Evolutionary conservation across 1,139 yeast species (phyloP), one percentile per base, ranked within the genome.

Genomic region (Candida glucosophila): DNA sequence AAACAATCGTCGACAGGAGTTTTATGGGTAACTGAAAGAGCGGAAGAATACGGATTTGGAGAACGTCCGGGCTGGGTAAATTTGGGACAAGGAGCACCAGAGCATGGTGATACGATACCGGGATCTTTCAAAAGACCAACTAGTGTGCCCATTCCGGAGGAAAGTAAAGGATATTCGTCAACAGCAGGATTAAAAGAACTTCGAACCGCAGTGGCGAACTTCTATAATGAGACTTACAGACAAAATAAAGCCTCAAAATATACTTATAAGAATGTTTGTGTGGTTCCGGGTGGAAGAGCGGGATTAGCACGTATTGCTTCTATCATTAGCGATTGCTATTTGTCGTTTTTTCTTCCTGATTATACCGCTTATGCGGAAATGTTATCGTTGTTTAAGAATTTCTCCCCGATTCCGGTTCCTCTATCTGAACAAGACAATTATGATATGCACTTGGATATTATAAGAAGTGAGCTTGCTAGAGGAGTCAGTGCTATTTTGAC

Each of bases 351-450:
- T 47, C 57, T 74, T 39, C 82, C 82, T 4, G 82, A 75, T 45
- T 74, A 75, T 43, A 74, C 82, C 14, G 82, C 82, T 4, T 74
- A 74, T 41, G 77, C 82, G n/a, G 82, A 74, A 47, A 74, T 74
- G 80, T 56, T 74, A 40, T 70, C 79, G 9, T 58, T 73, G 28
- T 74, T 74, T 55, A 74, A 74, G 55, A 74, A 74, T 47, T 74
- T 74, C 44, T 69, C 78, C 2, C 80, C 81, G 5, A 73, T 74
- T 29, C 82, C 82, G 1, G 80, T 73, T 7, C 81, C 81, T 1
- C 55, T 74, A 38, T 67, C 62, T 34, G 79, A 74, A 39, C 56
- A 65, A 12, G 81, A 74, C 44, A 67, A 73, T 38, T 74, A 74
- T 49, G 71, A 69, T 32, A 63, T 74, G 22, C 79, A 74, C 41